A percentile compares a stretch with the other conserved stretches of the same genome.
These are phyloP conservation scores for Kodamaea neixiangensis DNA, from an alignment of 805 yeast genomes.

Conservation along the genomic window DNA sequence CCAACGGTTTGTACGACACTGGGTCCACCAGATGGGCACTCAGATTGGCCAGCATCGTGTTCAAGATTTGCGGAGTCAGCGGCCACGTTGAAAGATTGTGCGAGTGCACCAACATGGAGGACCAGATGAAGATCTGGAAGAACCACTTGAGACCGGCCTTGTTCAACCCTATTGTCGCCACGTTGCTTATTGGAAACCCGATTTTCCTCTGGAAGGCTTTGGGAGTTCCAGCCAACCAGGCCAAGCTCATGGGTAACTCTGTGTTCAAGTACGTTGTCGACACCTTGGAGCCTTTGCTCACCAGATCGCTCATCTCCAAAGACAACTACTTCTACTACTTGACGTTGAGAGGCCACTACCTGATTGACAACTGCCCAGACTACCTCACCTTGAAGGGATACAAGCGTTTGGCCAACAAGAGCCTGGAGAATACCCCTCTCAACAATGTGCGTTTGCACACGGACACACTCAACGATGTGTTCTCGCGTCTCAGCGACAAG, in stretches of 20 bases:
- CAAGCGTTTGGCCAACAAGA: constrained; percentile 37
- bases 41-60: constrained; percentile 62
- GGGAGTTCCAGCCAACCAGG: constrained; percentile 88
- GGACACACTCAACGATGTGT: constrained; percentile 74
- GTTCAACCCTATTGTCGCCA: constrained; percentile 68
- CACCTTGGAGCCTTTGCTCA: constrained; percentile 75
- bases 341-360: constrained; percentile 61
- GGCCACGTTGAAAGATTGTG: constrained; percentile 57
- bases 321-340: constrained; percentile 83
- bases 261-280: constrained; percentile 71
- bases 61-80: constrained; percentile 55
- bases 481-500: constrained; percentile 59
- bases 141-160: constrained; percentile 64
- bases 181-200: constrained; percentile 74
- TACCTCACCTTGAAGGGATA: constrained; percentile 65
- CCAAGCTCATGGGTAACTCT: constrained; percentile 74
- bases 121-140: constrained; percentile 68
- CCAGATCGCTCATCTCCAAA: constrained; percentile 58
- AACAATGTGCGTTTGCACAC: constrained; percentile 78
- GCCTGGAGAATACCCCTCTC: constrained; percentile 46
- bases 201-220: constrained; percentile 85
- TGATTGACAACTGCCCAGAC: constrained; percentile 69
- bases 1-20: constrained; percentile 65
- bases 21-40: constrained; percentile 89
- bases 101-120: constrained; percentile 54